Conservation (phyloP, 2,329 filamentous ascomycete species). For the Trichophyton mentagrophytes region DNA sequence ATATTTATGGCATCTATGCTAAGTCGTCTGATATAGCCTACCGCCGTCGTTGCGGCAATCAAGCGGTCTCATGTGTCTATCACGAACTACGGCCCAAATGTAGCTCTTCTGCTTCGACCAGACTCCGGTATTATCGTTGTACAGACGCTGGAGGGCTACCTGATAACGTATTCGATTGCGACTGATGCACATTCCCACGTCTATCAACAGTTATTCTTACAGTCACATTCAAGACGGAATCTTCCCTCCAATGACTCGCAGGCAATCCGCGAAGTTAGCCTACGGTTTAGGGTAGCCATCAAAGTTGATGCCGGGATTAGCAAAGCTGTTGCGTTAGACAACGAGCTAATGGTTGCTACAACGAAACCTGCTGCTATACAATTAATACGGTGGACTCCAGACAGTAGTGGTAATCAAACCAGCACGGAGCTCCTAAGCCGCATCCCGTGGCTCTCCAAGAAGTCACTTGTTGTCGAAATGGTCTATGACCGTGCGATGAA, state of each 20-base stretch:
- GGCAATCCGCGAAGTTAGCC: conserved; percentile 71
- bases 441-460: conserved; percentile 75
- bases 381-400: conserved; percentile 88
- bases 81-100: conserved; percentile 70
- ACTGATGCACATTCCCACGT: conserved; percentile 71
- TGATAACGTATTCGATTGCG: conserved; percentile 88
- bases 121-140: conserved; percentile 88
- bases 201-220: conserved; percentile 66
- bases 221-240: conserved; percentile 35
- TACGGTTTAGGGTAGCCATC: conserved; percentile 94
- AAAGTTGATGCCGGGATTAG: conserved; percentile 93
- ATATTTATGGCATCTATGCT: conserved; percentile 6
- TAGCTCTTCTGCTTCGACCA: conserved; percentile 71
- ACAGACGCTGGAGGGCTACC: conserved; percentile 69
- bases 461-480: conserved; percentile 66
- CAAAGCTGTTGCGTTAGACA: conserved; percentile 74
- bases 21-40: conserved; percentile 48
- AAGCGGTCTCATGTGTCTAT: conserved; percentile 70
- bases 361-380: conserved; percentile 87
- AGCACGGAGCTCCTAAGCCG: conserved; percentile 79
- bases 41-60: conserved; percentile 73
- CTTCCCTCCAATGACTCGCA: conserved; percentile 70
- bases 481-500: conserved; percentile 95
- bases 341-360: conserved; percentile 85
- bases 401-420: conserved; percentile 68